Base-by-base conservation (phyloP, 306 rosid genomes). In the Datisca glomerata region DNA sequence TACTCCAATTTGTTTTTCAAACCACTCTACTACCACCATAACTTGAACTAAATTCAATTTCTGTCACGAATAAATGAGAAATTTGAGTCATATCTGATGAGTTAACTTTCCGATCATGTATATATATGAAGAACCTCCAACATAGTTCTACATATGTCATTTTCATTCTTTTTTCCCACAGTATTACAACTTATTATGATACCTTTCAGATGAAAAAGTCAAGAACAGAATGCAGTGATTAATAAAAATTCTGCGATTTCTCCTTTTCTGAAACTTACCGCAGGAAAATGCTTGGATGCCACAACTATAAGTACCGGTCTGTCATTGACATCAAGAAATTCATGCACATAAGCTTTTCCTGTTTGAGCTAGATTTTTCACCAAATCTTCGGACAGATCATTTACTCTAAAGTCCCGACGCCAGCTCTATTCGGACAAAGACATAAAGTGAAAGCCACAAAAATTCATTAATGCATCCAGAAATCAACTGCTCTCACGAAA, bases 321-420 rank as follows among this genome's bases (percentile, higher is more conserved):
- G 40, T 24, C 59, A 41, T 78, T 54, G 53, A 75, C 61, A 70
- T 89, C 98, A 13, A 80, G 74, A 64, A 59, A 75, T 42, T 80
- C 85, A 13, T 89, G 93, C 24, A 84, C 79, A 32, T 37, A 84
- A 8, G 74, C 81, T 53, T 89, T 89, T 52, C 98, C 96, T 50
- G 81, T 84, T 71, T 68, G 66, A 47, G 91, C 84, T 21, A 70
- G 63, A 23, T 41, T 48, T 66, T 60, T 65, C 55, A 89, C 78
- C 6, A 67, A 46, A 51, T 78, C 85, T 64, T 80, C 84, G 17
- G 93, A 57, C 74, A 84, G 47, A 45, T 75, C 69, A 39, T 79
- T 66, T 55, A 84, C 92, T 49, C 82, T 67, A 54, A 84, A 84
- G 52, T 80, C 94, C 65, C 45, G 81, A 70, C 86, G 96, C 98